Base-by-base conservation (phyloP, 2,329 filamentous ascomycete species). In the Talaromyces sp. region DNA sequence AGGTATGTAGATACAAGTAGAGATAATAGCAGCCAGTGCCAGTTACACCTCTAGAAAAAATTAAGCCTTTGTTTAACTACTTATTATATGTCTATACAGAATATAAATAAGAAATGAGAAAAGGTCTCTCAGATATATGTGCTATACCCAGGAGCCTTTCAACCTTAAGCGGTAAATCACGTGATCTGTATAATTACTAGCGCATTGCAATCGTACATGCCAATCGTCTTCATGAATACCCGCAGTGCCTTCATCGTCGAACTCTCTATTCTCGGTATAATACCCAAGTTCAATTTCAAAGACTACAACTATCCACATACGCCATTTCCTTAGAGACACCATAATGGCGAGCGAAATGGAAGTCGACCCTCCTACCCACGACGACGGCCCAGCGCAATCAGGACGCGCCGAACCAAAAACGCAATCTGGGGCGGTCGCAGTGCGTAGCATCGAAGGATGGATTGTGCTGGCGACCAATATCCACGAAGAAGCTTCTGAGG, bases 381-480 rank as follows among this genome's bases (percentile, higher is more conserved):
- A 77, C 58, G 71, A 71, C 52, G 61, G 64, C 57, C 65, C 66
- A 58, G 67, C 73, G 61, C 67, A 69, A 24, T 67, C 67, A 59
- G 68, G 68, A 58, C 70, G 65, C 57, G 62, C 68, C 61, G 79
- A 81, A 64, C 72, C 76, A 55, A 77, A 74, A 65, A 81, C 79
- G 53, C 67, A 75, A 31, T 67, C 75, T 21, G 76, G 75, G 61
- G 77, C 79, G 27, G 78, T 80, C 75, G 85, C 85, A 9, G 86
- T 88, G 52, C 84, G 86, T 71, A 86, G 83, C 67, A 88, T 88
- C 67, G 86, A 88, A 71, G 86, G 86, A 64, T 88, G 86, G 86
- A 88, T 88, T 70, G 80, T 88, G 63, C 81, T 87, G n/a, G 85
- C 81, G 58, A 86, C 85, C n/a, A 88, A 88, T 65, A 84, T 88